Evolutionary conservation across 495 filamentous ascomycete genomes (phyloP), one percentile per base, ranked within the genome.

Genomic region (Annulohypoxylon moriforme): DNA sequence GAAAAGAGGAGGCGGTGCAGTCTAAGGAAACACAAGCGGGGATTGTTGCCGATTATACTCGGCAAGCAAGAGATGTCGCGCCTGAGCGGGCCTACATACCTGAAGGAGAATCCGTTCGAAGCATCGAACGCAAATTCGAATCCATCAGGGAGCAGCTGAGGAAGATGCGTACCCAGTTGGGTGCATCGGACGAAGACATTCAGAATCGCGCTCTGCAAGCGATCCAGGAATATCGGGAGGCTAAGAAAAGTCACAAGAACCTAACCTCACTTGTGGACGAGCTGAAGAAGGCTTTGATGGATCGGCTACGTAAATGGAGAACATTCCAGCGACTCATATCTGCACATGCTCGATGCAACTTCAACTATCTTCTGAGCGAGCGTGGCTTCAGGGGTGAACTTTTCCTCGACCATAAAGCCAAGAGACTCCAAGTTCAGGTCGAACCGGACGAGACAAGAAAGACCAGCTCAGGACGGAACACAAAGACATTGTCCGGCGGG

Each of bases 401-500:
- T 25, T 80, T 89, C 40, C 85, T 96, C 20, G 90, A 97, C 66
- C 96, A 98, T 79, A 80, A 84, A 47, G 74, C 82, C 27, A 92
- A 93, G 71, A 81, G 85, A 24, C 84, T 98, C 31, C 92, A 96
- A 68, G 83, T 99, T 34, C 85, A 91, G 60, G 92, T 96, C 49
- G 88, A 90, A 76, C 96, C 93, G 34, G 96, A 97, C 78, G 90
- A 89, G 77, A 94, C 89, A 10, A 82, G 79, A 52, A 88, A 85
- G 71, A 84, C 81, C 63, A 88, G 85, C 52, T 82, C 84, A 31
- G 95, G 91, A 20, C 88, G 95, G 33, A 90, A 90, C 69, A 93
- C 96, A 47, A 97, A 92, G 81, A 97, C 95, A 3, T 84, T 99
- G 8, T 97, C 93, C 6, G 96, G 96, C 50, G 96, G 96, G 40